Evolutionary conservation across 1,284 basidiomycete species (phyloP), one percentile per base, ranked within the genome.

Genomic region (Leccinum proliferum): DNA sequence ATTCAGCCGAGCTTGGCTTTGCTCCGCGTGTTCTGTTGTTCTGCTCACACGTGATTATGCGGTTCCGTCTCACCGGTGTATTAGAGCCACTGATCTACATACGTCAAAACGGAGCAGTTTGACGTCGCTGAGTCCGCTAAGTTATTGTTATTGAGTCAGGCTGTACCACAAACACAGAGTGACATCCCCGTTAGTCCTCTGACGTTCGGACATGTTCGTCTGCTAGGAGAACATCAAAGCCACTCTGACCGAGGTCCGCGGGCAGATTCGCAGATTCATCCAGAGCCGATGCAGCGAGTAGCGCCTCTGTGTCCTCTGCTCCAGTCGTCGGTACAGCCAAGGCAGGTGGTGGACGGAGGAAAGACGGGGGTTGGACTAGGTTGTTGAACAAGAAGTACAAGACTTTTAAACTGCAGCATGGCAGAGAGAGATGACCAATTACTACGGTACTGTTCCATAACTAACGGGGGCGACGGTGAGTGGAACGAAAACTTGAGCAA

Each of bases 301-400:
- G 76, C 58, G 76, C 78, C 68, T 86, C 84, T 55, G 78, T 79
- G 68, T 83, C 82, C 67, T 83, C 85, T 50, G 73, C 74, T 64
- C 79, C 77, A 11, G 63, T 66, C 9, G 70, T 67, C 37, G 75
- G 69, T 11, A 67, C 69, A 15, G 48, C 56, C 46, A 76, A 73
- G n/a, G 70, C 69, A n/a, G 77, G 43, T 6, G 73, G 57, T 6
- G 77, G 72, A 37, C 75, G 80, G 55, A 92, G 71, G 77, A 85
- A 91, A 10, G 78, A 69, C 10, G 90, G 90, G 2, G 82, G 78
- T 34, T 77, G 75, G 64, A 93, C 83, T 55, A 93, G 79, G 70
- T 86, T 83, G 76, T 93, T 93, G 77, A 92, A 93, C 57, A 92
- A 75, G 80, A 92, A 92, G 85, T 88, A 69, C 29, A 70, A 62